Evolutionary conservation across 257 asterid genomes (phyloP).

Genomic region (Gardenia jasminoides): DNA sequence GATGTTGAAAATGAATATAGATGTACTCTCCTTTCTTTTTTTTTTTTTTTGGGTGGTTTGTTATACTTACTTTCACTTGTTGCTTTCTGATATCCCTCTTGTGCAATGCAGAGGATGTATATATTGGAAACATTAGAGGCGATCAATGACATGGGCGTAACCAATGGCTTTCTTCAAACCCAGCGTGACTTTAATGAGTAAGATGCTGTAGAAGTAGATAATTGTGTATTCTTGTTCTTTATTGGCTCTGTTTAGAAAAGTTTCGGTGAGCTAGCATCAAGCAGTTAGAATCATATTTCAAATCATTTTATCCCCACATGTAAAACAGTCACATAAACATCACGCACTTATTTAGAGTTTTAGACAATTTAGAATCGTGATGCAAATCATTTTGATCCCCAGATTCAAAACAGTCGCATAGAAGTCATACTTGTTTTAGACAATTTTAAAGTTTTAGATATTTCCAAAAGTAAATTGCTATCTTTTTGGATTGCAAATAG

Average conservation of each 20-base stretch:
- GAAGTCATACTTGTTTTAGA: background rate
- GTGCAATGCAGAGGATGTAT: constrained; percentile 65
- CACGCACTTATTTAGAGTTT: background rate
- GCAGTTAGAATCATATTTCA: background rate
- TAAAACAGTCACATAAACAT: background rate
- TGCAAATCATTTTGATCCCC: too few species aligned
- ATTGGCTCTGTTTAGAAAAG: background rate
- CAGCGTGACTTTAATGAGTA: constrained; percentile 88
- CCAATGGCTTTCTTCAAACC: constrained; percentile 43
- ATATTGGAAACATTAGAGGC: constrained; percentile 78
- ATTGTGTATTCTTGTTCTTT: background rate
- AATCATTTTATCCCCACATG: background rate
- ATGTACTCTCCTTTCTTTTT: background rate
- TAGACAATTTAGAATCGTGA: too few species aligned
- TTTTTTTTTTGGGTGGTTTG: background rate
- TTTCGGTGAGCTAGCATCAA: background rate
- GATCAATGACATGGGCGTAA: constrained; percentile 56
- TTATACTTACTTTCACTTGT: background rate
- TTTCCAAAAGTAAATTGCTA: background rate
- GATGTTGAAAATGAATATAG: background rate
- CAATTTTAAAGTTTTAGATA: background rate
- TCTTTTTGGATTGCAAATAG: background rate
- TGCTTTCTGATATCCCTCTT: constrained; percentile 1
- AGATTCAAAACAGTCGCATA: too few species aligned
- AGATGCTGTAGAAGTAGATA: constrained; percentile 24